phyloP scores from a whole-genome alignment of 345 rosid species.

The Dovyalis caffra region DNA sequence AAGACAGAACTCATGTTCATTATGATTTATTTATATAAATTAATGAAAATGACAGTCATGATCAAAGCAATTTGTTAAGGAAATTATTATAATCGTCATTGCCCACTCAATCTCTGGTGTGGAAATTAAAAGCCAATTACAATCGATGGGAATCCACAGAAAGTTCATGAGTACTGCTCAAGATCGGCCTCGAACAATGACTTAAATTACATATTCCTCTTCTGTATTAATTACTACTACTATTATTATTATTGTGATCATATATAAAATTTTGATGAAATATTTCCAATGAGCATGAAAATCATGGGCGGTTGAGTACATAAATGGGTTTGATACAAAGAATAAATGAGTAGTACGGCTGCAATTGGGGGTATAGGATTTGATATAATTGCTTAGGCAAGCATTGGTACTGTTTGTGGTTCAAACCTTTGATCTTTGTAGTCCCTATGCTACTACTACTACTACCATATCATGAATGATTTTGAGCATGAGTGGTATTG shows the following conservation, averaged over 20 bases:
- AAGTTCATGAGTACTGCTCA: too few species aligned
- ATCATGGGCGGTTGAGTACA: constrained; percentile 1
- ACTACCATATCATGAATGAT: not conserved
- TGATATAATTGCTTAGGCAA: not conserved
- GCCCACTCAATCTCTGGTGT: constrained; percentile 4
- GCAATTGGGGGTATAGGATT: too few species aligned
- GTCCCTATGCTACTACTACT: not conserved
- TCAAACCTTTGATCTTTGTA: too few species aligned
- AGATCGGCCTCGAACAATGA: too few species aligned
- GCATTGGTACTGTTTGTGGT: too few species aligned
- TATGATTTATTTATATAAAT: not conserved
- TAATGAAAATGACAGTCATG: constrained; percentile 17
- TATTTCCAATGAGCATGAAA: constrained; percentile 11
- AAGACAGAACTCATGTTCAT: not conserved
- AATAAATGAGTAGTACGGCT: not conserved
- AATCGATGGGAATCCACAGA: constrained; percentile 4
- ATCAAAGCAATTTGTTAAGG: constrained; percentile 13
- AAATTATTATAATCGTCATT: constrained; percentile 29
- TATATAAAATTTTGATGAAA: not conserved
- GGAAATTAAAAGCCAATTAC: not conserved
- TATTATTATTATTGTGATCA: not conserved
- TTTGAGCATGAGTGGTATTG: constrained; percentile 3
- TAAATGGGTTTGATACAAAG: not conserved
- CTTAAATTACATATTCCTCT: too few species aligned
- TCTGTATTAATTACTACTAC: too few species aligned